Evolutionary conservation across 2,329 filamentous ascomycete genomes (phyloP).

Genomic region (Aspergillus tamarii): DNA sequence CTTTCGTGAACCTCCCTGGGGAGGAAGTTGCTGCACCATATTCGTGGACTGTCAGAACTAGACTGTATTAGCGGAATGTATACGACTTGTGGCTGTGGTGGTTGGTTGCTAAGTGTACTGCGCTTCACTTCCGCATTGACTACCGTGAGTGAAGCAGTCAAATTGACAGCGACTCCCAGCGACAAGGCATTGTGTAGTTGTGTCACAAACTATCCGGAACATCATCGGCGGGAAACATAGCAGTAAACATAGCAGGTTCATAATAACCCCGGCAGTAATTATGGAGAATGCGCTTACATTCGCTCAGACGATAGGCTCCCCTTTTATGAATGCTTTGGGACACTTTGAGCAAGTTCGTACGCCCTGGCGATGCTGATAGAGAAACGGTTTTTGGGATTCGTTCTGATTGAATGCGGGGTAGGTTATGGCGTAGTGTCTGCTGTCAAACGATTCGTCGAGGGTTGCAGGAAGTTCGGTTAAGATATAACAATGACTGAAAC

Average conservation of each 20-base stretch:
- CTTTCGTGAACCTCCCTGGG: conserved; percentile 71
- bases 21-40: conserved; percentile 49
- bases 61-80: conserved; percentile 5
- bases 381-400: neutral
- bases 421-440: conserved; percentile 6
- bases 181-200: neutral
- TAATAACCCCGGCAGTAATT: neutral
- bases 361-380: neutral
- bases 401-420: conserved; percentile 12
- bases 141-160: neutral
- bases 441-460: neutral
- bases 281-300: conserved; percentile 11
- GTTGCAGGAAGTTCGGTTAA: neutral
- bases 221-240: neutral
- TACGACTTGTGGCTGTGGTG: neutral
- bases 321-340: neutral
- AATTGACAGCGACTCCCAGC: neutral
- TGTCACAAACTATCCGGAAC: neutral
- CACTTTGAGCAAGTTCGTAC: neutral
- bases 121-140: conserved; percentile 2
- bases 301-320: neutral
- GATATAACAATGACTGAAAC: neutral
- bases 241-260: neutral
- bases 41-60: conserved; percentile 13
- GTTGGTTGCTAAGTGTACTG: neutral